A percentile compares a stretch with the other conserved stretches of the same genome.
phyloP scores from a whole-genome alignment of 805 yeast genomes.

The Cyberlindnera mississippiensis region DNA sequence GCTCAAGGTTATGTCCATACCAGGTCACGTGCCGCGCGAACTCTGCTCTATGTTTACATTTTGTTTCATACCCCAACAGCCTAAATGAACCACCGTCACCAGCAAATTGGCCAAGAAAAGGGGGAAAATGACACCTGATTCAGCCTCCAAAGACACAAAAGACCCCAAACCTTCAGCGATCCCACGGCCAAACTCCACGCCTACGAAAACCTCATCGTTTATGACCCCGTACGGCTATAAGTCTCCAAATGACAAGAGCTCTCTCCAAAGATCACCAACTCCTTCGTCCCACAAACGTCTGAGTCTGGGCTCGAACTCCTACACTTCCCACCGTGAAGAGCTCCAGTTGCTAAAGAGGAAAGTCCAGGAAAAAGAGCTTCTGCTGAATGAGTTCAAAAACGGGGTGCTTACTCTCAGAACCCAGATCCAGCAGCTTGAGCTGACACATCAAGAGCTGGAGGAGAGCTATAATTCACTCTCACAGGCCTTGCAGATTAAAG shows the following conservation, averaged over 20 bases:
- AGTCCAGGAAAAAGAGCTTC: slow-evolving; percentile 17
- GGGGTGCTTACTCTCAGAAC: slow-evolving; percentile 33
- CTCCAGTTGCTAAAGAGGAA: slow-evolving; percentile 14
- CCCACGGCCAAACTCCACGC: slow-evolving; percentile 24
- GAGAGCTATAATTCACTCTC: slow-evolving; percentile 19
- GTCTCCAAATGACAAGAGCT: slow-evolving; percentile 17
- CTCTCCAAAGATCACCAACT: too few species aligned
- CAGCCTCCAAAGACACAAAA: not conserved
- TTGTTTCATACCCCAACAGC: not conserved
- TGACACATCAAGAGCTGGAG: slow-evolving; percentile 33
- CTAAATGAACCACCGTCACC: too few species aligned
- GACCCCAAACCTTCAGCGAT: slow-evolving; percentile 17
- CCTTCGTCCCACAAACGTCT: not conserved
- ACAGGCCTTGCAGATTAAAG: slow-evolving; percentile 27
- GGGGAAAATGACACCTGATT: not conserved
- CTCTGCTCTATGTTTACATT: slow-evolving; percentile 1
- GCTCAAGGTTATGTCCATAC: too few species aligned
- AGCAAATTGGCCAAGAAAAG: not conserved
- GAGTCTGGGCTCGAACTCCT: not conserved
- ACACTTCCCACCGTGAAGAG: slow-evolving; percentile 2
- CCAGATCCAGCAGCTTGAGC: slow-evolving; percentile 35
- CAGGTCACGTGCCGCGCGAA: too few species aligned
- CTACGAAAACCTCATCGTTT: slow-evolving; percentile 17
- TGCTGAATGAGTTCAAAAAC: slow-evolving; percentile 20
- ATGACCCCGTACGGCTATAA: slow-evolving; percentile 13